Percentiles rank a stretch among this genome's conserved stretches.
phyloP scores from a whole-genome alignment of 345 rosid genomes.

The Hibiscus tridactylites region DNA sequence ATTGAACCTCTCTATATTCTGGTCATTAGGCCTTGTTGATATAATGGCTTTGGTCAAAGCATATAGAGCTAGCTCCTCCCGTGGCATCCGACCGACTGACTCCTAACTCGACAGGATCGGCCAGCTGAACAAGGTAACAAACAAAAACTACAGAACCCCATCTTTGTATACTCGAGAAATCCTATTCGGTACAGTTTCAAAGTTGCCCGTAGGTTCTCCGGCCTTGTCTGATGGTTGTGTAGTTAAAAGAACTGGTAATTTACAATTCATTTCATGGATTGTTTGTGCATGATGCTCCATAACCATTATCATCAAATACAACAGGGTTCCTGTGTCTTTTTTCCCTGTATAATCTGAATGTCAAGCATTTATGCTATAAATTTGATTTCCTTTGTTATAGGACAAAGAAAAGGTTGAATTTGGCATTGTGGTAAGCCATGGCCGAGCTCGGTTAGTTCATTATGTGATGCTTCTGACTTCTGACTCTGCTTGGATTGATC shows the following conservation, averaged over 20 bases:
- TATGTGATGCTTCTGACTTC: neutral
- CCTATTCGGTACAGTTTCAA: neutral
- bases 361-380: no score
- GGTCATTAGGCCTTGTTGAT: no score
- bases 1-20: no score
- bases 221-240: neutral
- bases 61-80: conserved; percentile 18
- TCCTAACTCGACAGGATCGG: conserved; percentile 18
- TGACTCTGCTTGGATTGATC: neutral
- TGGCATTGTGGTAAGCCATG: no score
- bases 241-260: neutral
- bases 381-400: no score
- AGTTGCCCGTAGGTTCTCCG: neutral
- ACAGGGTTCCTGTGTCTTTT: no score
- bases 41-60: no score
- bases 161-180: neutral
- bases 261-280: neutral
- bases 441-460: no score
- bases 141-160: neutral
- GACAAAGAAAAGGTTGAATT: no score
- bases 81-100: conserved; percentile 28
- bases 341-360: no score
- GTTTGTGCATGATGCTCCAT: no score
- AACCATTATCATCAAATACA: no score
- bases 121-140: neutral